phyloP scores from a whole-genome alignment of 176 grass and related monocot species.

The Eleusine coracana region DNA sequence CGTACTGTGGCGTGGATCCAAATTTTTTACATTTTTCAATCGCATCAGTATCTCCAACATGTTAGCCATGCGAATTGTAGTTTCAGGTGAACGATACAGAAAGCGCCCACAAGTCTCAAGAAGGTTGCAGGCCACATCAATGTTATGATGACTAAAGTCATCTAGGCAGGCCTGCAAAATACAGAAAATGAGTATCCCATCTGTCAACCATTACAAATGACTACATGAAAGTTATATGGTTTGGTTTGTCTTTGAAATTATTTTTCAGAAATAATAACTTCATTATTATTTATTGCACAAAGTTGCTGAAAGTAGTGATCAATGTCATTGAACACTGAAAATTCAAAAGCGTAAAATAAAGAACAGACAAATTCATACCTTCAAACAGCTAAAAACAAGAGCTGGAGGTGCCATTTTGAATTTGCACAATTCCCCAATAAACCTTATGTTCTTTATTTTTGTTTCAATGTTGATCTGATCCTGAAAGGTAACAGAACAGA shows the following conservation, averaged over 20 bases:
- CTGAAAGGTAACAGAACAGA: conserved; percentile 65
- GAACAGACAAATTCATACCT: conserved; percentile 54
- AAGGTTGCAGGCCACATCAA: conserved; percentile 98
- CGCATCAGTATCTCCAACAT: conserved; percentile 99
- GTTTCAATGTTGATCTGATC: conserved; percentile 99
- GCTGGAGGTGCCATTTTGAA: conserved; percentile 90
- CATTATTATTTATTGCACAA: background rate
- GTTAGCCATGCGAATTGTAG: conserved; percentile 91
- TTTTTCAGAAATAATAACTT: background rate
- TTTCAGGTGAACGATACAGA: conserved; percentile 97
- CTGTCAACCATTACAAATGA: background rate
- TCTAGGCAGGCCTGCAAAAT: conserved; percentile 87
- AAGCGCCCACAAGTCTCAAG: conserved; percentile 93
- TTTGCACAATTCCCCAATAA: conserved; percentile 98
- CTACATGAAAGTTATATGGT: background rate
- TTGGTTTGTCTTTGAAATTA: background rate
- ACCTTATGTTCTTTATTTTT: conserved; percentile 99
- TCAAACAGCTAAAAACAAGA: conserved; percentile 96
- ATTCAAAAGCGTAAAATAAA: background rate
- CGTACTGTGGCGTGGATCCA: conserved; percentile 95
- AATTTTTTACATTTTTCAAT: conserved; percentile 98
- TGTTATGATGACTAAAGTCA: conserved; percentile 99
- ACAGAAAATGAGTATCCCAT: conserved; percentile 33
- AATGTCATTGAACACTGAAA: background rate
- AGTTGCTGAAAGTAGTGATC: background rate